A percentile compares a stretch with the other conserved stretches of the same genome.
phyloP scores from a whole-genome alignment of 768 basidiomycete genomes.

The Leccinum boreale region DNA sequence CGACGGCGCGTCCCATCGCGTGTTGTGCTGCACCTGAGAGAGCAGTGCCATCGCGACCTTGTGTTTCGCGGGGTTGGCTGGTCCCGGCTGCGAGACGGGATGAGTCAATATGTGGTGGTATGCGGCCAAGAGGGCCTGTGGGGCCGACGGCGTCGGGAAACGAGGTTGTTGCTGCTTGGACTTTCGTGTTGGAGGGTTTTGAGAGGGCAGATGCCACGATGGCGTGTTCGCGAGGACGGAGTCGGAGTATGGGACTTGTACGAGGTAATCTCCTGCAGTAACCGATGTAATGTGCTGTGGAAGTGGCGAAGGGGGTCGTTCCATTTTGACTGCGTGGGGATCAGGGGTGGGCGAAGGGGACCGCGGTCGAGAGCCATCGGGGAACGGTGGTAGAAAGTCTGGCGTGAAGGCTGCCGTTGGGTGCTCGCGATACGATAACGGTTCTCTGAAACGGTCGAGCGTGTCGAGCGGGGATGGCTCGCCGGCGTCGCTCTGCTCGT shows the following conservation, averaged over 20 bases:
- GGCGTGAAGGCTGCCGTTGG: constrained; percentile 30
- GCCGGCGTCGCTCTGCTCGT: constrained; percentile 21
- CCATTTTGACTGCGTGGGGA: constrained; percentile 27
- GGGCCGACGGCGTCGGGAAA: constrained; percentile 51
- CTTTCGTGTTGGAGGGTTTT: constrained; percentile 24
- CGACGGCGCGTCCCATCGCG: constrained; percentile 69
- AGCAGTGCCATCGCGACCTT: constrained; percentile 74
- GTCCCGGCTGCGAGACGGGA: constrained; percentile 48
- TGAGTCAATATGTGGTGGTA: constrained; percentile 79
- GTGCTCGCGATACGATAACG: constrained; percentile 30
- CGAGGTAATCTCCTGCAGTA: constrained; percentile 62
- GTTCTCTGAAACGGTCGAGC: constrained; percentile 23
- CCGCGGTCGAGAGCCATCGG: constrained; percentile 25
- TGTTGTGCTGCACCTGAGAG: constrained; percentile 47
- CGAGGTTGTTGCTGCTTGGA: constrained; percentile 26
- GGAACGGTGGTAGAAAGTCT: constrained; percentile 35
- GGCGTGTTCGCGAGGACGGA: constrained; percentile 64
- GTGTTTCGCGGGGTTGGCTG: constrained; percentile 62
- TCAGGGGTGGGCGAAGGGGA: constrained; percentile 40
- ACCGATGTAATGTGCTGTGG: constrained; percentile 41
- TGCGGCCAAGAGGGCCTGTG: constrained; percentile 62
- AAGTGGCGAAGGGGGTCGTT: constrained; percentile 38
- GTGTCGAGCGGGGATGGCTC: not conserved
- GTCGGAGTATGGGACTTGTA: constrained; percentile 70
- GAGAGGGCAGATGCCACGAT: constrained; percentile 66